Percentiles rank a stretch among this genome's conserved stretches.
These are phyloP conservation scores for Wallacemonas sp. DNA, from an alignment of 208 protist species.

Conservation along the genomic window DNA sequence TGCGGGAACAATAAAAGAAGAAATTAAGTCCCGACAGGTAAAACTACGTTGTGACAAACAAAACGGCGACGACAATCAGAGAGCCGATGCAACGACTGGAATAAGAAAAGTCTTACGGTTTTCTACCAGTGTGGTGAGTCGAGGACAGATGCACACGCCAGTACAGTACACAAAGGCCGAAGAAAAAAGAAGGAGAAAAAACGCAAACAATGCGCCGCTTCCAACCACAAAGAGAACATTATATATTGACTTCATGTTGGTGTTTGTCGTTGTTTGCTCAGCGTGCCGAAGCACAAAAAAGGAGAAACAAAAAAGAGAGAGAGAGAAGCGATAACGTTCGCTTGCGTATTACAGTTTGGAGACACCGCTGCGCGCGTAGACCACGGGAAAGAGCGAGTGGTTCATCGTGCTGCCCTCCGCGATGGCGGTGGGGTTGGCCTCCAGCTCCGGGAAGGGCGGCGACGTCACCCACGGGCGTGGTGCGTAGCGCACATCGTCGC, in stretches of 20 bases:
- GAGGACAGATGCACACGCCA: too few species aligned
- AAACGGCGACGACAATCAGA: too few species aligned
- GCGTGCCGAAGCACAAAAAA: not conserved
- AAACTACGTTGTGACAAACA: too few species aligned
- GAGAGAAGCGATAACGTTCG: not conserved
- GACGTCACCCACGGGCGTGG: constrained; percentile 44
- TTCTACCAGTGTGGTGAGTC: too few species aligned
- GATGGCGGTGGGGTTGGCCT: constrained; percentile 24
- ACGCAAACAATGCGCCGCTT: too few species aligned
- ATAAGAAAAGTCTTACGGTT: too few species aligned
- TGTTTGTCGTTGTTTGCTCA: not conserved
- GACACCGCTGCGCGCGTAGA: not conserved
- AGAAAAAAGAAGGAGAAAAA: constrained; percentile 4
- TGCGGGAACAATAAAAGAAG: not conserved
- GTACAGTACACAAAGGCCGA: not conserved
- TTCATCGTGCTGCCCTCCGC: constrained; percentile 1
- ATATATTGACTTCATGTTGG: not conserved
- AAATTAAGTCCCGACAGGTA: too few species aligned
- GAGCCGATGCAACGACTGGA: too few species aligned
- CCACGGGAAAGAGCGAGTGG: constrained; percentile 15
- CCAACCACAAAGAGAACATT: too few species aligned
- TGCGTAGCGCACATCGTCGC: constrained; percentile 41
- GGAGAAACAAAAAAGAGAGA: not conserved
- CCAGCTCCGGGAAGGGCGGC: constrained; percentile 39
- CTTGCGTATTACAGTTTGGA: not conserved